Percentiles rank a stretch among this genome's conserved stretches.
Conservation (phyloP, 176 grass and related monocot genomes). For the Musa schizocarpa region DNA sequence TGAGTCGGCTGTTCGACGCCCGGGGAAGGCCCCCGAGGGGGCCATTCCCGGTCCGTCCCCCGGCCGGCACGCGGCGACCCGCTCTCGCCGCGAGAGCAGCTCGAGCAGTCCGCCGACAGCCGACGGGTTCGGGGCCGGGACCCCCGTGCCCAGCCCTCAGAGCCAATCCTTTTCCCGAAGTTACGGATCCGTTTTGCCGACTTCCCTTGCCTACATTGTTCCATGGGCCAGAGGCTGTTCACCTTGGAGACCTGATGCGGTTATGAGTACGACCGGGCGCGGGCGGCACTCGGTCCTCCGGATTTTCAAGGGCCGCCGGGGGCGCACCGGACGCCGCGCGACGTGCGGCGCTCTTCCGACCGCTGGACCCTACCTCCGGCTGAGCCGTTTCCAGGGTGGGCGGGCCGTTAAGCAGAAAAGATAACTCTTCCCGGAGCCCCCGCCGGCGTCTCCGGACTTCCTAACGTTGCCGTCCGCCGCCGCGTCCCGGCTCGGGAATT, state of each 20-base stretch:
- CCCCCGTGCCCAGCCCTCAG: conserved; percentile 19
- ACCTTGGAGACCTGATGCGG: conserved; percentile 37
- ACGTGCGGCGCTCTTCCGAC: conserved; percentile 29
- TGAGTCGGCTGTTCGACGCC: too few species aligned
- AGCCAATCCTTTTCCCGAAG: conserved; percentile 25
- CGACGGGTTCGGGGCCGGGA: conserved; percentile 7
- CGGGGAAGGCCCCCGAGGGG: too few species aligned
- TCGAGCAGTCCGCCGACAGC: conserved; percentile 9
- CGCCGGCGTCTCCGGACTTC: too few species aligned
- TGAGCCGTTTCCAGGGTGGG: too few species aligned
- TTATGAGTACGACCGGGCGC: conserved; percentile 23
- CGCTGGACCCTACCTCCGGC: not conserved
- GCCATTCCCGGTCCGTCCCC: too few species aligned
- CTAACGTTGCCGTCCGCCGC: too few species aligned
- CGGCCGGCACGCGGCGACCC: too few species aligned
- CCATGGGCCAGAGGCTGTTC: conserved; percentile 38
- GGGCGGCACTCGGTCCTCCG: conserved; percentile 28
- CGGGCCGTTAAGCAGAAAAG: too few species aligned
- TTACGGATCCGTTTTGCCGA: conserved; percentile 34
- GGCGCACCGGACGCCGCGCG: conserved; percentile 38
- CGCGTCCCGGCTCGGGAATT: not conserved
- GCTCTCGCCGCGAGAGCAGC: conserved; percentile 16
- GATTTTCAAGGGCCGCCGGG: conserved; percentile 45
- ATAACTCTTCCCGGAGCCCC: too few species aligned
- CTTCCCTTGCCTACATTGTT: conserved; percentile 39